Conservation (phyloP, 1,284 basidiomycete genomes). For the Cryptococcus sp. region DNA sequence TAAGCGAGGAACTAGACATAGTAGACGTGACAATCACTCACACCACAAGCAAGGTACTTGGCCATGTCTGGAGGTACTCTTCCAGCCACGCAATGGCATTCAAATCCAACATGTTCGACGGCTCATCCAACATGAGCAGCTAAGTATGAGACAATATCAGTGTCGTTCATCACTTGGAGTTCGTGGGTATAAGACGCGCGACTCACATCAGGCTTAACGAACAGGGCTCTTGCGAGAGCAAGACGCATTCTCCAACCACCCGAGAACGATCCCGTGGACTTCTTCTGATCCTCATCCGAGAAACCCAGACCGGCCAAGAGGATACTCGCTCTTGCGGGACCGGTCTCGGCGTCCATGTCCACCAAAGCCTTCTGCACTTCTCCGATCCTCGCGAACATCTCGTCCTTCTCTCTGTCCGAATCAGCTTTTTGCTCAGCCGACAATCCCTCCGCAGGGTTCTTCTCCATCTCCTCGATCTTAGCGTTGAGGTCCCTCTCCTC, state of each 20-base stretch:
- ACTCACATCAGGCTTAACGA: slow-evolving; percentile 77
- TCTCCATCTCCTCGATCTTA: slow-evolving; percentile 70
- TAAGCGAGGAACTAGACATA: slow-evolving; percentile 2
- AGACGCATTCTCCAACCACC: slow-evolving; percentile 99
- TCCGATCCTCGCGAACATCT: slow-evolving; percentile 78
- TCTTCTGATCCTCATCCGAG: slow-evolving; percentile 79
- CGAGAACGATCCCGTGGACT: slow-evolving; percentile 84
- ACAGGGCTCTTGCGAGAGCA: slow-evolving; percentile 90
- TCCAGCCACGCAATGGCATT: slow-evolving; percentile 64
- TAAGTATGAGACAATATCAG: slow-evolving; percentile 55
- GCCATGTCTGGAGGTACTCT: slow-evolving; percentile 97
- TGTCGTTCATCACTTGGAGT: not conserved
- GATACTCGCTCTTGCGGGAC: slow-evolving; percentile 87
- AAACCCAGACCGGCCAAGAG: slow-evolving; percentile 92
- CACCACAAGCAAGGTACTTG: slow-evolving; percentile 92
- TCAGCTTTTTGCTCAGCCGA: slow-evolving; percentile 67
- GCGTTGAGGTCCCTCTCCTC: slow-evolving; percentile 78
- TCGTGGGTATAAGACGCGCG: not conserved
- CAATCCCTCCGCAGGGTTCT: slow-evolving; percentile 47
- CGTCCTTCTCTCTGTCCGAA: slow-evolving; percentile 76
- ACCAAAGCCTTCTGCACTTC: slow-evolving; percentile 89
- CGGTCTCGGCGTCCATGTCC: slow-evolving; percentile 98
- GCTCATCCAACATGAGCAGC: slow-evolving; percentile 87
- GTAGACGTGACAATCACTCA: slow-evolving; percentile 54
- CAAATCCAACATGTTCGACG: slow-evolving; percentile 86